These are phyloP conservation scores for Saccharomyces paradoxus DNA, from an alignment of 805 yeast genomes.

Conservation along the genomic window DNA sequence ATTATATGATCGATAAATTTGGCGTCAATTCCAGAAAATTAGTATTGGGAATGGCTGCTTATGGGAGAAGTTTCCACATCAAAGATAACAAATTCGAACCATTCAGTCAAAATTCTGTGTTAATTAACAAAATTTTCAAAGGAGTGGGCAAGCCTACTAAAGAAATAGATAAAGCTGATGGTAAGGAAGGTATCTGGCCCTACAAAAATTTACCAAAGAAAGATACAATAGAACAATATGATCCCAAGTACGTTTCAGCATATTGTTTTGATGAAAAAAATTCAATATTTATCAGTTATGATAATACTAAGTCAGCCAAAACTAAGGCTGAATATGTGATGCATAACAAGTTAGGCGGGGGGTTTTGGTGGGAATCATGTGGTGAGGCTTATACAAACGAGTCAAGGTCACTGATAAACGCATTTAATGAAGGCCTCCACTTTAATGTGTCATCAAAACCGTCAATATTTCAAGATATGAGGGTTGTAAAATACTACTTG, in stretches of 20 bases:
- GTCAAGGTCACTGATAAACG: slow-evolving; percentile 36
- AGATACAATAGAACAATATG: slow-evolving; percentile 42
- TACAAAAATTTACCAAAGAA: slow-evolving; percentile 47
- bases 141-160: slow-evolving; percentile 35
- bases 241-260: slow-evolving; percentile 45
- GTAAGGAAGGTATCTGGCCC: slow-evolving; percentile 44
- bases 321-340: slow-evolving; percentile 54
- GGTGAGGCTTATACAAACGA: slow-evolving; percentile 47
- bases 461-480: slow-evolving; percentile 12
- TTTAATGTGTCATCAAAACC: slow-evolving; percentile 7
- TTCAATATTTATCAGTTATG: slow-evolving; percentile 52
- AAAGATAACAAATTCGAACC: slow-evolving; percentile 23
- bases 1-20: slow-evolving; percentile 33
- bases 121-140: slow-evolving; percentile 34
- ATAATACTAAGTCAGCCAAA: slow-evolving; percentile 45
- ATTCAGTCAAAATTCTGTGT: slow-evolving; percentile 3
- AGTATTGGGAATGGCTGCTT: slow-evolving; percentile 79
- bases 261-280: slow-evolving; percentile 38
- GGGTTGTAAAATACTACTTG: slow-evolving; percentile 13
- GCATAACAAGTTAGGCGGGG: slow-evolving; percentile 57
- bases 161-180: slow-evolving; percentile 26
- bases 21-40: slow-evolving; percentile 44
- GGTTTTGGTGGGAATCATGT: slow-evolving; percentile 91
- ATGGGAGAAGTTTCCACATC: slow-evolving; percentile 55
- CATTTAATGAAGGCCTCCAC: slow-evolving; percentile 34